These are phyloP conservation scores for Heterobasidion parviporum DNA, from an alignment of 1,284 basidiomycete species.

Conservation along the genomic window DNA sequence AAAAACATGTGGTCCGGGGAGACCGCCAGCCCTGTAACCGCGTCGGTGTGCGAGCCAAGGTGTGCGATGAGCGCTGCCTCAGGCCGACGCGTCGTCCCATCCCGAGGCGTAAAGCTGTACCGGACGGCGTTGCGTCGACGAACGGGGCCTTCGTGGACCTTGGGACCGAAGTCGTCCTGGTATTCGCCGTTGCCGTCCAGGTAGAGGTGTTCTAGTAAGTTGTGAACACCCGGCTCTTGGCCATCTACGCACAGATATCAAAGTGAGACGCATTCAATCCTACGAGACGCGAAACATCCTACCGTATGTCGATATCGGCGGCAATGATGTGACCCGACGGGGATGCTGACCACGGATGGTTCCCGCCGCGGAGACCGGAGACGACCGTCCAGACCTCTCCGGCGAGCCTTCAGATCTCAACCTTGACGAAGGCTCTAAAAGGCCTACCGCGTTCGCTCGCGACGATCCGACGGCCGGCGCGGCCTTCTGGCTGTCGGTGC, in stretches of 20 bases:
- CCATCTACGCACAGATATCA: slow-evolving; percentile 46
- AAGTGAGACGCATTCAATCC: neutral
- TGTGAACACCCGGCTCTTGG: slow-evolving; percentile 79
- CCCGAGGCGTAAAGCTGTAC: slow-evolving; percentile 54
- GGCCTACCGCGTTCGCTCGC: slow-evolving; percentile 66
- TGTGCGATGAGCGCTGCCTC: slow-evolving; percentile 81
- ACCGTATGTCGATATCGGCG: slow-evolving; percentile 70
- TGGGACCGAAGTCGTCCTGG: slow-evolving; percentile 84
- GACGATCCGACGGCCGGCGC: slow-evolving; percentile 80
- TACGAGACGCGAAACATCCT: slow-evolving; percentile 13
- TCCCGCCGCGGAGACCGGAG: slow-evolving; percentile 53
- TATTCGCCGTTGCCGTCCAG: slow-evolving; percentile 79
- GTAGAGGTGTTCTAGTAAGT: slow-evolving; percentile 84
- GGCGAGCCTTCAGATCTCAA: slow-evolving; percentile 55
- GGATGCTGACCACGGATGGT: slow-evolving; percentile 40
- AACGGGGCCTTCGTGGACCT: slow-evolving; percentile 70
- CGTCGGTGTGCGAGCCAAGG: slow-evolving; percentile 77
- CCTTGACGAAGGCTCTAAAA: slow-evolving; percentile 63
- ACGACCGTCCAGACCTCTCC: slow-evolving; percentile 61
- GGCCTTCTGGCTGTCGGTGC: slow-evolving; percentile 68
- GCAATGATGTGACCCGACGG: slow-evolving; percentile 37
- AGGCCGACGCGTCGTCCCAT: slow-evolving; percentile 43
- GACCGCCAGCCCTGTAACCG: slow-evolving; percentile 76
- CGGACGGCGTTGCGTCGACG: slow-evolving; percentile 66
- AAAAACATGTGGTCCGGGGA: slow-evolving; percentile 95